Conservation (phyloP, 2,329 filamentous ascomycete genomes). For the Emmonsiellopsis sp. region DNA sequence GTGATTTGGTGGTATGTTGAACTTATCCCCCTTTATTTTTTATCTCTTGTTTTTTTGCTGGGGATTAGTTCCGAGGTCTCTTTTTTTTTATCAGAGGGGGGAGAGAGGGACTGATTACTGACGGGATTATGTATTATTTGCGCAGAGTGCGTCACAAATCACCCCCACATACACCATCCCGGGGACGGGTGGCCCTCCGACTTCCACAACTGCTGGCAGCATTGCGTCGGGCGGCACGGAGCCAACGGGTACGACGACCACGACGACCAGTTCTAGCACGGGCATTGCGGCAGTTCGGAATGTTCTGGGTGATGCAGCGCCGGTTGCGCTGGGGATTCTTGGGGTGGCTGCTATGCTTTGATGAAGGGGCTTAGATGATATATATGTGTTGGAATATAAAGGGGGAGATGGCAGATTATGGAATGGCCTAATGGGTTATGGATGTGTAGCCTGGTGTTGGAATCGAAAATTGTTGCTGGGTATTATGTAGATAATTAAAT, state of each 20-base stretch:
- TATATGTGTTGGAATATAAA: background rate
- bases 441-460: no score
- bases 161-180: background rate
- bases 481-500: background rate
- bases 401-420: background rate
- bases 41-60: background rate
- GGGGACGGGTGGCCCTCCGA: background rate
- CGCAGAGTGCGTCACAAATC: background rate
- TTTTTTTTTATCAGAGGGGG: background rate
- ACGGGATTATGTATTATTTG: background rate
- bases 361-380: background rate
- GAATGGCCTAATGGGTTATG: no score
- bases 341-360: background rate
- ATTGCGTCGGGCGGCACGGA: background rate
- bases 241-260: background rate
- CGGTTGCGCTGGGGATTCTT: background rate
- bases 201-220: background rate
- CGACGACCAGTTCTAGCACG: background rate
- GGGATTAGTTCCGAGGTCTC: background rate
- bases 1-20: constrained; percentile 5
- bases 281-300: background rate
- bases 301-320: background rate
- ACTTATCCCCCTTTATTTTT: background rate
- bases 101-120: background rate
- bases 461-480: background rate